Evolutionary conservation across 441 rosid genomes (phyloP).

Genomic region (Biscutella laevigata): DNA sequence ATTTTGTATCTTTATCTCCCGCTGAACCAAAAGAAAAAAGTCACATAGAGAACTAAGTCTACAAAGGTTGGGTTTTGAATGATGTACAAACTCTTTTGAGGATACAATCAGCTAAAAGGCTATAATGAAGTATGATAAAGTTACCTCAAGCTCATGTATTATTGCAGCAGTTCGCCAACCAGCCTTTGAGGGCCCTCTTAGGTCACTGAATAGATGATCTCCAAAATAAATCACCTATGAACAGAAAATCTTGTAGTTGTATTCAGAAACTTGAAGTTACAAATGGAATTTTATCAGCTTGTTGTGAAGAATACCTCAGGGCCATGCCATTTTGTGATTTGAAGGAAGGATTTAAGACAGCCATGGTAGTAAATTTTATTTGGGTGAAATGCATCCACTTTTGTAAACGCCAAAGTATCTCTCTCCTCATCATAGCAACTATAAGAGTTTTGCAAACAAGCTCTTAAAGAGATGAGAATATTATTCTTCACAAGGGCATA

Average conservation of each 20-base stretch:
- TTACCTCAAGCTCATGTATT: constrained; percentile 90
- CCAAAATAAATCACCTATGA: constrained; percentile 90
- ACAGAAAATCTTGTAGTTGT: neutral
- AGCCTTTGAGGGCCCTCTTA: constrained; percentile 92
- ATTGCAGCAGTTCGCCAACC: constrained; percentile 99
- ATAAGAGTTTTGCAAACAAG: constrained; percentile 8
- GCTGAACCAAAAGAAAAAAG: constrained; percentile 48
- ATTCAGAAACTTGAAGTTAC: neutral
- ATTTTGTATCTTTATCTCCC: constrained; percentile 71
- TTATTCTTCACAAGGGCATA: neutral
- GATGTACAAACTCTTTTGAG: neutral
- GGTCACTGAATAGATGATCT: constrained; percentile 93
- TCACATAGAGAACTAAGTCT: constrained; percentile 3
- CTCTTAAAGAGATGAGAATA: neutral
- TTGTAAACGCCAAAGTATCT: constrained; percentile 75
- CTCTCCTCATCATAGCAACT: constrained; percentile 89
- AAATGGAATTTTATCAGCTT: neutral
- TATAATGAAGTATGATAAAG: constrained; percentile 6
- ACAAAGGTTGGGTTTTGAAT: neutral
- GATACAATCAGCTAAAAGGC: neutral
- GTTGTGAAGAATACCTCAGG: constrained; percentile 58
- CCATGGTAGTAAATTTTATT: constrained; percentile 83
- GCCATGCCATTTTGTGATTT: constrained; percentile 93
- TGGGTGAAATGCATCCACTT: constrained; percentile 75
- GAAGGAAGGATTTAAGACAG: constrained; percentile 74